These are phyloP conservation scores for Botrytis medusae DNA, from an alignment of 2,329 filamentous ascomycete species.

Conservation along the genomic window DNA sequence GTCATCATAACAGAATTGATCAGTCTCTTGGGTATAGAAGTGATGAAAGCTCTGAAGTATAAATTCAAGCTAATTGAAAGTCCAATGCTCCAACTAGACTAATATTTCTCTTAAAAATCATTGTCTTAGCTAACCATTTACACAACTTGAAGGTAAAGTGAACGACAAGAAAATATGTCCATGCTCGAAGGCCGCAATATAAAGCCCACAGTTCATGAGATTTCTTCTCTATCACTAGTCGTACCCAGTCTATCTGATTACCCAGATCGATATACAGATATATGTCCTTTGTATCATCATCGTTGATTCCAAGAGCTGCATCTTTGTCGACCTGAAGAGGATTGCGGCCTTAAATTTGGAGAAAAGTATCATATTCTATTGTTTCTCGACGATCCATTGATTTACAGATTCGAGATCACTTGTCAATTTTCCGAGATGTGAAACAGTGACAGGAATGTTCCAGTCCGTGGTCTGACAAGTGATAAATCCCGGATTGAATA, in stretches of 20 bases:
- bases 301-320: background rate
- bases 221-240: background rate
- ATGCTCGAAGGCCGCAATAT: background rate
- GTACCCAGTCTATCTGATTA: accelerated
- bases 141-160: background rate
- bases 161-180: background rate
- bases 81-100: background rate
- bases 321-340: background rate
- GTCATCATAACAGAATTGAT: background rate
- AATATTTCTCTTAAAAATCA: background rate
- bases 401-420: background rate
- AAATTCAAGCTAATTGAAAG: background rate
- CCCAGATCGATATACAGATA: accelerated
- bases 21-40: background rate
- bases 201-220: background rate
- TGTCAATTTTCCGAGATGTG: background rate
- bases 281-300: background rate
- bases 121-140: background rate
- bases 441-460: background rate
- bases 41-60: background rate
- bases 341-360: background rate
- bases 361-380: background rate
- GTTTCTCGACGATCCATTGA: background rate
- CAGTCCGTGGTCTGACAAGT: background rate
- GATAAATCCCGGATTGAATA: background rate